Conservation (phyloP, 805 yeast genomes). For the Teunomyces lycoperdinae region DNA sequence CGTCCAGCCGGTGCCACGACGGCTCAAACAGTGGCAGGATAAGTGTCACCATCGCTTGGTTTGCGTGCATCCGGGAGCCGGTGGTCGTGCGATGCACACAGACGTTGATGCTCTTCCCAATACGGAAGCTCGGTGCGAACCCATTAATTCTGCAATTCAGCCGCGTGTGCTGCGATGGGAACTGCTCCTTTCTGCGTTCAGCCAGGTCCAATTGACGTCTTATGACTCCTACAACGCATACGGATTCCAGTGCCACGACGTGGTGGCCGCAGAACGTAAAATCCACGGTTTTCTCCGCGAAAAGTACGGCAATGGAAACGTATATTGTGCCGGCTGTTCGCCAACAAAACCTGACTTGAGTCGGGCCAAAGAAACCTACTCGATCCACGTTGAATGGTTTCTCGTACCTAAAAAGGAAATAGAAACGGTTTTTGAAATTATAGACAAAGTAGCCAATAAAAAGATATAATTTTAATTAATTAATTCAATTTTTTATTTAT, state of each 20-base stretch:
- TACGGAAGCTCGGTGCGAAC: background rate
- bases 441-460: conserved; percentile 21
- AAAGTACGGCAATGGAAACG: conserved; percentile 46
- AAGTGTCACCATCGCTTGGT: conserved; percentile 48
- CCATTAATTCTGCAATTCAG: background rate
- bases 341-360: background rate
- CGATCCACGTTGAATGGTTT: conserved; percentile 56
- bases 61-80: conserved; percentile 17
- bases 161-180: background rate
- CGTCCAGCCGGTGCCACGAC: conserved; percentile 37
- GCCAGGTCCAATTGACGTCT: background rate
- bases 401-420: conserved; percentile 46
- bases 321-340: conserved; percentile 48
- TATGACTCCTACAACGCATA: conserved; percentile 23
- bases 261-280: conserved; percentile 37
- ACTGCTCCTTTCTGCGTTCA: background rate
- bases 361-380: conserved; percentile 15
- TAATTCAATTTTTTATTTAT: background rate
- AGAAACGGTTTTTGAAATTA: conserved; percentile 24
- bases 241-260: conserved; percentile 28
- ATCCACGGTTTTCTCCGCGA: conserved; percentile 40
- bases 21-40: conserved; percentile 52
- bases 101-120: background rate
- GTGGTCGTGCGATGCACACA: background rate
- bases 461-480: background rate